phyloP scores from a whole-genome alignment of 345 rosid genomes.

The Sonneratia caseolaris region DNA sequence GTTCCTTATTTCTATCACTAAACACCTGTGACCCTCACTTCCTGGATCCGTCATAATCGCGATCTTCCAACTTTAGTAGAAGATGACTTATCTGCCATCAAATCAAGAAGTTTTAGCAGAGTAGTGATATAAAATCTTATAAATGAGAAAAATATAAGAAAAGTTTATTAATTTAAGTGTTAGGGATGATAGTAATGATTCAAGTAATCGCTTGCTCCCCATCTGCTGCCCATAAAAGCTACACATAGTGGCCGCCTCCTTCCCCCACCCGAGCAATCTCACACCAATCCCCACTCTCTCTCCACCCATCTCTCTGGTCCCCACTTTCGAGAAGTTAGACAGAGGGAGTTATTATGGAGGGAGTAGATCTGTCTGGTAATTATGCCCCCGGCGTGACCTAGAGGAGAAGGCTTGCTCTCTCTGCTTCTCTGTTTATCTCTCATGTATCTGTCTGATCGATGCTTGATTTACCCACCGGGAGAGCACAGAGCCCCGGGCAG shows the following conservation, averaged over 20 bases:
- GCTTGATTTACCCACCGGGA: background rate
- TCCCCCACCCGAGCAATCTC: background rate
- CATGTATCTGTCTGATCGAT: background rate
- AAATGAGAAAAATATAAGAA: no score
- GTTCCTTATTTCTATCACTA: no score
- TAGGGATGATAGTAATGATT: no score
- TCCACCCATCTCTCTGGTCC: background rate
- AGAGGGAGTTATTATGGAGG: background rate
- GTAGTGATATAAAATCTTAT: no score
- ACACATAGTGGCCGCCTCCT: conserved; percentile 2
- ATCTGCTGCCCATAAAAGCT: background rate
- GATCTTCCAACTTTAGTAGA: no score
- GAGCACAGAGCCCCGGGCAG: background rate
- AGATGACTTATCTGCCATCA: no score
- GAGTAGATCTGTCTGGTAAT: background rate
- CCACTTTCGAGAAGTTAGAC: background rate
- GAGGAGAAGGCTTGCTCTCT: background rate
- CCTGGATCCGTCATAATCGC: no score
- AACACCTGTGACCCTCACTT: no score
- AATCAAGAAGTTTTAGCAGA: no score
- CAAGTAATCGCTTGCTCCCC: background rate
- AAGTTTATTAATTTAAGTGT: no score
- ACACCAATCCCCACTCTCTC: background rate
- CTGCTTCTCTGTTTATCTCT: no score
- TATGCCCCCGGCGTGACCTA: no score